These are phyloP conservation scores for Rhodotorula sphaerocarpa DNA, from an alignment of 768 basidiomycete species.

Conservation along the genomic window DNA sequence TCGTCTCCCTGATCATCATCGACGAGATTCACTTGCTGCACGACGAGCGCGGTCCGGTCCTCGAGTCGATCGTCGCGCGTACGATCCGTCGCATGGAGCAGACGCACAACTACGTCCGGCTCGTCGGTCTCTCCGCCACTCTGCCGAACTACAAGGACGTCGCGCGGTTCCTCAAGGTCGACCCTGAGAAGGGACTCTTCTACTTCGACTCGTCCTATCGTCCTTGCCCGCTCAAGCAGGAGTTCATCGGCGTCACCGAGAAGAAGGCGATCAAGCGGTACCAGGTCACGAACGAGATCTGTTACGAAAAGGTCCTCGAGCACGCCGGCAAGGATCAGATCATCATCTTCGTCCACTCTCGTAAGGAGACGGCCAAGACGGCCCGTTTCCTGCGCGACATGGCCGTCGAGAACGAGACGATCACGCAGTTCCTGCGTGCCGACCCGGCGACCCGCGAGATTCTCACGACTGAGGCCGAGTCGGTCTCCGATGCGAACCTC, in stretches of 20 bases:
- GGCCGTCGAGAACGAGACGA: slow-evolving; percentile 93
- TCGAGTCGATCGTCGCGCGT: slow-evolving; percentile 81
- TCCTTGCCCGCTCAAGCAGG: slow-evolving; percentile 89
- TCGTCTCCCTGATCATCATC: slow-evolving; percentile 90
- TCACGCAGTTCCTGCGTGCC: slow-evolving; percentile 89
- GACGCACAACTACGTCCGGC: slow-evolving; percentile 80
- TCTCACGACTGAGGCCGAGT: slow-evolving; percentile 68
- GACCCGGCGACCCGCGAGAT: slow-evolving; percentile 88
- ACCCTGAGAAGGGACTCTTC: slow-evolving; percentile 83
- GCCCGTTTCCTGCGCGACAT: slow-evolving; percentile 86
- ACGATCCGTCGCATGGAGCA: slow-evolving; percentile 92
- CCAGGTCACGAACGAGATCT: slow-evolving; percentile 96
- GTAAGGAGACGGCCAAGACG: slow-evolving; percentile 97
- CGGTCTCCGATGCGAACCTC: slow-evolving; percentile 72
- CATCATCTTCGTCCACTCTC: slow-evolving; percentile 93
- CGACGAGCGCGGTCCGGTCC: slow-evolving; percentile 93
- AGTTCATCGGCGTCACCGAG: slow-evolving; percentile 95
- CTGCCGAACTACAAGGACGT: slow-evolving; percentile 98
- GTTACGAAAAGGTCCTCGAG: slow-evolving; percentile 94
- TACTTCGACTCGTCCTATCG: slow-evolving; percentile 93
- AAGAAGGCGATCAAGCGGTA: slow-evolving; percentile 99
- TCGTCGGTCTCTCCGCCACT: slow-evolving; percentile 91
- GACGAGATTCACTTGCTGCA: slow-evolving; percentile 97
- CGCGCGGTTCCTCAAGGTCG: slow-evolving; percentile 90
- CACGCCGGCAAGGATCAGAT: slow-evolving; percentile 84